Percentiles rank a stretch among this genome's conserved stretches.
Conservation (phyloP, 305 asterid genomes). For the Plantago rigida region DNA sequence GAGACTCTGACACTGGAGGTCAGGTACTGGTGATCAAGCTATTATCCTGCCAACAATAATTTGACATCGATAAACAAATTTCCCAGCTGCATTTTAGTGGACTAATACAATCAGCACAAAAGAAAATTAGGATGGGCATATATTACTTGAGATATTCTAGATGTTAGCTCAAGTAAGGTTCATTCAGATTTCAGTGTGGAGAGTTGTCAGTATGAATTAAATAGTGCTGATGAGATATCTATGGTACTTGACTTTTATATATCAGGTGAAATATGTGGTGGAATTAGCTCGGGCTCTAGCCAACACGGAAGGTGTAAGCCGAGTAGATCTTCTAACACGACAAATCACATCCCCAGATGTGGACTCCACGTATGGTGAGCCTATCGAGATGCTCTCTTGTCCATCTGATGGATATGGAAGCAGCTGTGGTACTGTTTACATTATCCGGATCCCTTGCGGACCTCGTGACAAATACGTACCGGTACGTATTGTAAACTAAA, state of each 20-base stretch:
- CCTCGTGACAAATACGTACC: constrained; percentile 56
- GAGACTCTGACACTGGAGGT: constrained; percentile 77
- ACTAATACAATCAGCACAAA: no score
- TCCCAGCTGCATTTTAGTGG: background rate
- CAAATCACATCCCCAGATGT: constrained; percentile 70
- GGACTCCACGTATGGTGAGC: constrained; percentile 80
- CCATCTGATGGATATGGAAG: constrained; percentile 57
- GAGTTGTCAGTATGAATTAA: no score
- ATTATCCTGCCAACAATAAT: constrained; percentile 7
- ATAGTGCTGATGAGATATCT: no score
- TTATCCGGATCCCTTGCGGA: constrained; percentile 69
- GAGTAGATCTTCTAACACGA: constrained; percentile 73
- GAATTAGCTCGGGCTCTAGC: constrained; percentile 88
- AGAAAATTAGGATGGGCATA: no score
- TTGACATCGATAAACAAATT: background rate
- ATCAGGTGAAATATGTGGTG: constrained; percentile 72
- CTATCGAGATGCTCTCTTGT: constrained; percentile 65
- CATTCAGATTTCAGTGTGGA: no score
- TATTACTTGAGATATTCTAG: no score
- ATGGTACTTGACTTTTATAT: background rate
- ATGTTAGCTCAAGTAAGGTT: no score
- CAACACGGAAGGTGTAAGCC: constrained; percentile 58
- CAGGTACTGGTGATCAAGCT: constrained; percentile 35
- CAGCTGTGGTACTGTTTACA: constrained; percentile 61
- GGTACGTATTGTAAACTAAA: no score